phyloP scores from a whole-genome alignment of 495 filamentous ascomycete genomes.

The Hypomontagnella submonticulosa region DNA sequence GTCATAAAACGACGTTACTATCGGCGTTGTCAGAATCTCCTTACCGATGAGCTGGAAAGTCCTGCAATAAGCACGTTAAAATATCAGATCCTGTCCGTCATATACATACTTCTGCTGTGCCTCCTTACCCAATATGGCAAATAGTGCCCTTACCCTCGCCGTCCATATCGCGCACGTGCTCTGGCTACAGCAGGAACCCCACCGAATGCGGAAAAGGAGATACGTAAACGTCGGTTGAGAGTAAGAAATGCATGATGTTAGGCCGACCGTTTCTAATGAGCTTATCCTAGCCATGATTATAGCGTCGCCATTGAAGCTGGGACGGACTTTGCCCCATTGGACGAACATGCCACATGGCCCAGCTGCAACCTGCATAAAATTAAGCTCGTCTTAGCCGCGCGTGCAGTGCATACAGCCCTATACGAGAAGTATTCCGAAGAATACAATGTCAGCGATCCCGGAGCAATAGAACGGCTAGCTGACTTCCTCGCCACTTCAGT shows the following conservation, averaged over 20 bases:
- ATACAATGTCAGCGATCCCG: neutral
- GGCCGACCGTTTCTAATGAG: conserved; percentile 5
- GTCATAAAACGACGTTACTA: neutral
- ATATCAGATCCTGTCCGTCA: conserved; percentile 1
- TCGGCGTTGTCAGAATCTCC: conserved; percentile 3
- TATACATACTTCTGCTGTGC: conserved; percentile 6
- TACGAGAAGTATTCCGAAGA: conserved; percentile 4
- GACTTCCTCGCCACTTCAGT: neutral
- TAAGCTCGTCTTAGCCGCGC: neutral
- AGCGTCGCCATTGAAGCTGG: conserved; percentile 4
- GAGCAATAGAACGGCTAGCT: neutral
- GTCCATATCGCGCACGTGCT: conserved; percentile 5
- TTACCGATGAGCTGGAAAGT: neutral
- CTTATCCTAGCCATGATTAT: neutral
- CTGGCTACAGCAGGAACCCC: neutral
- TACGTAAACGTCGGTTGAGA: conserved; percentile 1
- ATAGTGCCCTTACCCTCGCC: neutral
- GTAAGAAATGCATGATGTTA: conserved; percentile 4
- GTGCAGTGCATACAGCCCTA: conserved; percentile 2
- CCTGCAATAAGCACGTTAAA: conserved; percentile 6
- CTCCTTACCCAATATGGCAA: conserved; percentile 7
- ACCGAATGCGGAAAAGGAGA: conserved; percentile 1
- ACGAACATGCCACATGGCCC: conserved; percentile 7
- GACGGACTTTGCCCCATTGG: conserved; percentile 7
- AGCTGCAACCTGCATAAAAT: neutral